Percentiles rank a stretch among this genome's conserved stretches.
phyloP scores from a whole-genome alignment of 164 flowering plant genomes.

The Chimonanthus salicifolius region DNA sequence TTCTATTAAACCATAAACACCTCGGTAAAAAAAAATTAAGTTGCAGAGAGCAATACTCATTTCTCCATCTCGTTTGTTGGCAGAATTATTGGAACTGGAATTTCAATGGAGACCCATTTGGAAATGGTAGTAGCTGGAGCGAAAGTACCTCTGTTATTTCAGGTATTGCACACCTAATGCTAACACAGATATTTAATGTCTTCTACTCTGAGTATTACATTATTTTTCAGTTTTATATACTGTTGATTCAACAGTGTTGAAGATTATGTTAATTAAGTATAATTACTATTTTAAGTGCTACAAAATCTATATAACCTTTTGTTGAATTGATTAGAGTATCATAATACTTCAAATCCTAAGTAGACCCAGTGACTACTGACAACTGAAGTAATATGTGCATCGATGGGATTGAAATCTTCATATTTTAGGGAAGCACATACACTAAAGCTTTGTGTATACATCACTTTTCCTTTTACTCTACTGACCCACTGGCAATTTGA shows the following conservation, averaged over 20 bases:
- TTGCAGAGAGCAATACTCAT: neutral
- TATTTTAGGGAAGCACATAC: no score
- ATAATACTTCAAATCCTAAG: neutral
- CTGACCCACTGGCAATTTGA: no score
- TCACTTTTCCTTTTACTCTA: no score
- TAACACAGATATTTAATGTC: no score
- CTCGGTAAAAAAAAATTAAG: neutral
- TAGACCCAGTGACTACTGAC: no score
- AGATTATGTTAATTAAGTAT: no score
- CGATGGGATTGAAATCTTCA: no score
- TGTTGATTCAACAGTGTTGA: no score
- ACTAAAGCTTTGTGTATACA: no score
- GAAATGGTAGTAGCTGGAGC: neutral
- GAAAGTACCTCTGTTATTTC: neutral
- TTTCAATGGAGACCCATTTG: constrained; percentile 2
- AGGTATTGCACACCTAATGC: neutral
- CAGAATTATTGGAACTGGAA: constrained; percentile 13
- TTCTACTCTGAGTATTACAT: neutral
- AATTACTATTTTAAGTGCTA: no score
- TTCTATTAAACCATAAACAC: neutral
- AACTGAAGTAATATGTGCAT: no score
- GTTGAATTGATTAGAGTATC: neutral
- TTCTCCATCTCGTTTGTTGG: neutral
- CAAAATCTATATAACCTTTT: neutral
- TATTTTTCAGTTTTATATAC: neutral